These are phyloP conservation scores for Mortierella sp. DNA, from an alignment of 371 early-diverging fungal genomes.

Conservation along the genomic window DNA sequence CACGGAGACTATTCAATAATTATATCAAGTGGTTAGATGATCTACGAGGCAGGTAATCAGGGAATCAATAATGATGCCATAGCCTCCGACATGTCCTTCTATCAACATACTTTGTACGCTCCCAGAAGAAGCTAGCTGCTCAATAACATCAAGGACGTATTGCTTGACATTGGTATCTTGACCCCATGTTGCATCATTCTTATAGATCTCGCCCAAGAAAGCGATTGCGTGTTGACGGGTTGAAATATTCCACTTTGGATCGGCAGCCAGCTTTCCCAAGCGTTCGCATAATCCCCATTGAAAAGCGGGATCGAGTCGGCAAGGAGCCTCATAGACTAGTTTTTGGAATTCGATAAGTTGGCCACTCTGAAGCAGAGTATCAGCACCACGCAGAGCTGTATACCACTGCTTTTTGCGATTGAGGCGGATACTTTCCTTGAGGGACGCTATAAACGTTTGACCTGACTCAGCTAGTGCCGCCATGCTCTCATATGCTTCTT, in stretches of 20 bases:
- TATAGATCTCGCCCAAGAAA: background rate
- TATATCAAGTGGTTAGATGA: too few species aligned
- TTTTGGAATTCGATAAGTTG: background rate
- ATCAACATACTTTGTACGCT: background rate
- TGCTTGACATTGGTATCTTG: background rate
- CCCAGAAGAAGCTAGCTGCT: background rate
- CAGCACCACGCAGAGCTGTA: background rate
- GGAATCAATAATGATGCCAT: background rate
- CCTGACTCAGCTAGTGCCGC: background rate
- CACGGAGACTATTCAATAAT: too few species aligned
- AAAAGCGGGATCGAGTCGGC: background rate
- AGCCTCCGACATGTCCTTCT: background rate
- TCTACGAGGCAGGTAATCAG: too few species aligned
- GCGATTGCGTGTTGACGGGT: background rate
- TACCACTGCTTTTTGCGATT: background rate
- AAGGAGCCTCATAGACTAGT: background rate
- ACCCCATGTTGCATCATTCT: background rate
- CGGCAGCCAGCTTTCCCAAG: background rate
- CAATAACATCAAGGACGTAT: constrained; percentile 8
- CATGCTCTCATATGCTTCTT: background rate
- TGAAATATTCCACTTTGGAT: background rate
- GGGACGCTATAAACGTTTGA: background rate
- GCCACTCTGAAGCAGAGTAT: constrained; percentile 3
- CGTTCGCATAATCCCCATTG: background rate
- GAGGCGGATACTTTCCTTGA: background rate